Evolutionary conservation across 345 rosid genomes (phyloP).

Genomic region (Linum trigynum): DNA sequence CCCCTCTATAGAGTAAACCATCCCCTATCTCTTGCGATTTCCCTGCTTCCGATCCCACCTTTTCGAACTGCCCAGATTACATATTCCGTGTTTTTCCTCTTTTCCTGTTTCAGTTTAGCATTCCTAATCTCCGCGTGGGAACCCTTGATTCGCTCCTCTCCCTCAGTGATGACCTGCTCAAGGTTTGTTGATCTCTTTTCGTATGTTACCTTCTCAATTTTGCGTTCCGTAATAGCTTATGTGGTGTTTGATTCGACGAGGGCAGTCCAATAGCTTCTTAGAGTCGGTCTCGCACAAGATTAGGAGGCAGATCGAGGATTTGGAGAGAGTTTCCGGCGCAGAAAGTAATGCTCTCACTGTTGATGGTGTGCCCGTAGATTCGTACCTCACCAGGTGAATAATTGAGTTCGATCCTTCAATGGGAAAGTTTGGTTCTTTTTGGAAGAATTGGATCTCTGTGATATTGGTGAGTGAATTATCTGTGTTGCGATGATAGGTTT

Average conservation of each 20-base stretch:
- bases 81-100: background rate
- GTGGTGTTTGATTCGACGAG: background rate
- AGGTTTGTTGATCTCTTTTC: conserved; percentile 32
- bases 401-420: background rate
- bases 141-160: conserved; percentile 94
- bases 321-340: conserved; percentile 74
- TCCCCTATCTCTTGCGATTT: background rate
- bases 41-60: background rate
- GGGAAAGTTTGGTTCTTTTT: background rate
- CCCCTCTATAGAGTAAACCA: conserved; percentile 74
- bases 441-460: background rate
- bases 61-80: conserved; percentile 15
- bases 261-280: conserved; percentile 77
- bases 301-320: conserved; percentile 95
- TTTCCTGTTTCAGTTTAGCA: conserved; percentile 57
- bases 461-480: background rate
- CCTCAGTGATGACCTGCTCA: conserved; percentile 89
- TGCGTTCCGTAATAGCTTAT: background rate
- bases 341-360: conserved; percentile 85
- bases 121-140: conserved; percentile 95
- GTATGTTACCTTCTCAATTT: background rate
- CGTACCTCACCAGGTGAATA: conserved; percentile 84
- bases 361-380: conserved; percentile 94
- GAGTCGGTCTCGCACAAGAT: conserved; percentile 94
- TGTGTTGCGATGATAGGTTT: conserved; percentile 45